A percentile compares a stretch with the other conserved stretches of the same genome.
phyloP scores from a whole-genome alignment of 345 rosid species.

The Erucastrum elatum region DNA sequence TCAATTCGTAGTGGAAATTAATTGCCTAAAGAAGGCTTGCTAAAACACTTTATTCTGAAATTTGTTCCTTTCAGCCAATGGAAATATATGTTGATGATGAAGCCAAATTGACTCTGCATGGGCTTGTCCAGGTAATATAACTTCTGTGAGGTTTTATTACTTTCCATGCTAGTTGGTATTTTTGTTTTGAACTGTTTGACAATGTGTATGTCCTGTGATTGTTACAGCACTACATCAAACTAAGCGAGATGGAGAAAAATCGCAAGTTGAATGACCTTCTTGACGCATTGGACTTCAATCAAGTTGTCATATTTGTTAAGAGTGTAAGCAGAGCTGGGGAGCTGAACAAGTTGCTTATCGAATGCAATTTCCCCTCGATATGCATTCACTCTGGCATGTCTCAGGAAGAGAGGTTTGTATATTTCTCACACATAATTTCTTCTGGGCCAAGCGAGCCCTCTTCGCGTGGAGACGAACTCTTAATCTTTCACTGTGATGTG shows the following conservation, averaged over 20 bases:
- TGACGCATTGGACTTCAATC: slow-evolving; percentile 98
- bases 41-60: slow-evolving; percentile 73
- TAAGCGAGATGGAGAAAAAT: slow-evolving; percentile 92
- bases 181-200: background rate
- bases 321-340: slow-evolving; percentile 95
- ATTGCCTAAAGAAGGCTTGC: slow-evolving; percentile 59
- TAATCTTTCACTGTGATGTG: background rate
- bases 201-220: background rate
- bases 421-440: background rate
- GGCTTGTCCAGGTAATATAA: slow-evolving; percentile 84
- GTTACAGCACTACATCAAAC: slow-evolving; percentile 94
- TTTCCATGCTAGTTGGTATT: background rate
- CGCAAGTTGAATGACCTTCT: slow-evolving; percentile 96
- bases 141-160: background rate
- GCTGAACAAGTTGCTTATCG: slow-evolving; percentile 87
- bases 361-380: slow-evolving; percentile 96
- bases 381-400: slow-evolving; percentile 99
- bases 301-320: slow-evolving; percentile 95
- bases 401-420: slow-evolving; percentile 86
- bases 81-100: slow-evolving; percentile 98
- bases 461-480: background rate
- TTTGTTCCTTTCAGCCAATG: slow-evolving; percentile 98
- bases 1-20: slow-evolving; percentile 68
- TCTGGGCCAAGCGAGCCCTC: background rate
- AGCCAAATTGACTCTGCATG: slow-evolving; percentile 98